A percentile compares a stretch with the other conserved stretches of the same genome.
These are phyloP conservation scores for Backusella mclennaniae DNA, from an alignment of 192 early-diverging fungal genomes.

Conservation along the genomic window DNA sequence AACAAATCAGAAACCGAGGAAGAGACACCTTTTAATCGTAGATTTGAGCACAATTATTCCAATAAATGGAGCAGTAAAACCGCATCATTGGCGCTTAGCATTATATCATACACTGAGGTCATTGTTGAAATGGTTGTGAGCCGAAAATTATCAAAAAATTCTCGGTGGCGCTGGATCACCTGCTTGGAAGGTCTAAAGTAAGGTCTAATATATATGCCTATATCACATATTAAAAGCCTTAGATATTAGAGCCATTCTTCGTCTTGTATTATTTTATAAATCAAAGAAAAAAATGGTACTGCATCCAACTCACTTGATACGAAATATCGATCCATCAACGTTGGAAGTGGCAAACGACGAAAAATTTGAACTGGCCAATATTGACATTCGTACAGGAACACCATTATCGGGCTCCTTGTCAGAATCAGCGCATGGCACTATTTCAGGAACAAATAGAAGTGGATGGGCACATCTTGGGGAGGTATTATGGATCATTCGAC, in stretches of 20 bases:
- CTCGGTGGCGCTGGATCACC: conserved; percentile 14
- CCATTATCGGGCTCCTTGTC: background rate
- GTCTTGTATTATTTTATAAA: conserved; percentile 7
- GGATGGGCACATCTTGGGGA: conserved; percentile 13
- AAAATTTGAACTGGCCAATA: conserved; percentile 9
- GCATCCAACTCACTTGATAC: conserved; percentile 20
- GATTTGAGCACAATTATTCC: conserved; percentile 2
- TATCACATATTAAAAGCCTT: background rate
- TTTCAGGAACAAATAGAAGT: background rate
- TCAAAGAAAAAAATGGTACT: conserved; percentile 13
- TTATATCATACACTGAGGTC: conserved; percentile 27
- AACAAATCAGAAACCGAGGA: background rate
- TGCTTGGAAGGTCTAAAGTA: conserved; percentile 25
- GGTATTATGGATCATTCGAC: conserved; percentile 22
- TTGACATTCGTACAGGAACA: conserved; percentile 25
- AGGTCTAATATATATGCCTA: background rate
- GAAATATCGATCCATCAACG: conserved; percentile 23
- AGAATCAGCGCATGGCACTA: background rate
- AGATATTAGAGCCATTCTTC: conserved; percentile 14
- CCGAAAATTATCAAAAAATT: conserved; percentile 10
- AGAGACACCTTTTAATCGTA: background rate
- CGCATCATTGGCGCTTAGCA: conserved; percentile 8
- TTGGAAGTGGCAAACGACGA: conserved; percentile 15
- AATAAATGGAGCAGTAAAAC: background rate
- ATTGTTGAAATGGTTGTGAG: conserved; percentile 19